A percentile compares a stretch with the other conserved stretches of the same genome.
Evolutionary conservation across 768 basidiomycete species (phyloP).

Genomic region (Polyporus arcularius): DNA sequence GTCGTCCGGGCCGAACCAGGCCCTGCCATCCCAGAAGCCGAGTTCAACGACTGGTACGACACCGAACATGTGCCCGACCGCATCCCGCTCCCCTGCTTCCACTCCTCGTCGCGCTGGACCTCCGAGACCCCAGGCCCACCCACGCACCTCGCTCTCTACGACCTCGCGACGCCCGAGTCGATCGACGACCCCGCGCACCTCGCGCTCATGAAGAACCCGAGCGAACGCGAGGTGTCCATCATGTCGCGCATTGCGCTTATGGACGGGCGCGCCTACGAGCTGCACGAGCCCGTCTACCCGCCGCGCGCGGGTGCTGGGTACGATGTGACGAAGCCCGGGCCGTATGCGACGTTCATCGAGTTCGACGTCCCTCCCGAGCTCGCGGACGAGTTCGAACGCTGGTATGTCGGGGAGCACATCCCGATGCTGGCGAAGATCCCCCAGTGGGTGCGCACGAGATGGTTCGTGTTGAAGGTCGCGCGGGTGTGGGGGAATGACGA

Average conservation of each 20-base stretch:
- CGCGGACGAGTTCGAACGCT: conserved; percentile 17
- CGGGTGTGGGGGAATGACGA: conserved; percentile 22
- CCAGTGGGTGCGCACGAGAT: conserved; percentile 41
- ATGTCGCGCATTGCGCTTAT: conserved; percentile 31
- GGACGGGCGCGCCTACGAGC: conserved; percentile 35
- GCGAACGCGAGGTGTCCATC: conserved; percentile 33
- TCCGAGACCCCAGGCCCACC: conserved; percentile 29
- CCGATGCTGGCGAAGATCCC: conserved; percentile 42
- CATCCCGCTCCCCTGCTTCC: conserved; percentile 28
- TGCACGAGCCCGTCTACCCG: conserved; percentile 6
- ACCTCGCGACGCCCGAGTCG: conserved; percentile 32
- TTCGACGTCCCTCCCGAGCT: conserved; percentile 22
- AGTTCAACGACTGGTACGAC: conserved; percentile 51
- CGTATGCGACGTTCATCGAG: conserved; percentile 24
- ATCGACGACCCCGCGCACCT: conserved; percentile 36
- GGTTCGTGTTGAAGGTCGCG: conserved; percentile 34
- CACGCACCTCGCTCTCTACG: conserved; percentile 38
- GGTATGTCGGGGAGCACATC: conserved; percentile 32
- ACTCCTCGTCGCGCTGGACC: conserved; percentile 37
- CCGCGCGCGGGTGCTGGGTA: conserved; percentile 23
- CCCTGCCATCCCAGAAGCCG: no score
- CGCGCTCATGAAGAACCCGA: conserved; percentile 34
- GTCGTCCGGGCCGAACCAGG: no score
- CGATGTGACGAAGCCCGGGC: conserved; percentile 22
- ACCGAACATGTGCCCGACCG: conserved; percentile 43